Percentiles rank a stretch among this genome's conserved stretches.
Conservation (phyloP, 1,139 yeast species). For the Insectozyma bohioensis region DNA sequence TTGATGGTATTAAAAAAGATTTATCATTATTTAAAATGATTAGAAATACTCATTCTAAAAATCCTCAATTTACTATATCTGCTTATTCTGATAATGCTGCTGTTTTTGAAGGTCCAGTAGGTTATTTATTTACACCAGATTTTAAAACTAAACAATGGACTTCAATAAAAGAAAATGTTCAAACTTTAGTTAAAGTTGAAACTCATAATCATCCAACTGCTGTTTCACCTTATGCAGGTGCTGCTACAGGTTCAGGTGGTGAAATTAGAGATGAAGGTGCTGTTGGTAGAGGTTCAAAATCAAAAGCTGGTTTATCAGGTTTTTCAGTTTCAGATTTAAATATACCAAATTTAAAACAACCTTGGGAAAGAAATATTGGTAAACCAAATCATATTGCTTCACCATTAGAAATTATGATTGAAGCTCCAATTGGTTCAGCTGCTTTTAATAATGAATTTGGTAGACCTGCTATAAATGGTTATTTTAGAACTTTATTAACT, state of each 20-base stretch:
- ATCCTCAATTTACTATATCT: slow-evolving; percentile 81
- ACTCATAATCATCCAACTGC: slow-evolving; percentile 99
- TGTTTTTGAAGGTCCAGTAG: slow-evolving; percentile 84
- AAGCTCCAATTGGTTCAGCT: slow-evolving; percentile 97
- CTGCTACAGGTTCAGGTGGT: slow-evolving; percentile 99
- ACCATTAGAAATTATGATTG: slow-evolving; percentile 90
- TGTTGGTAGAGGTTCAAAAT: slow-evolving; percentile 95
- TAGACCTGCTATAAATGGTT: slow-evolving; percentile 95
- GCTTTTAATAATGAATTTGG: slow-evolving; percentile 99
- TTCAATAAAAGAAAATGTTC: slow-evolving; percentile 73
- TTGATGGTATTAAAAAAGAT: slow-evolving; percentile 77
- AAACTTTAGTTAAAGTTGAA: slow-evolving; percentile 92
- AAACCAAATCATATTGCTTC: slow-evolving; percentile 93
- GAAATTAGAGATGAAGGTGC: slow-evolving; percentile 99
- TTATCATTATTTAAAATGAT: slow-evolving; percentile 89
- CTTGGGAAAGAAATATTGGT: slow-evolving; percentile 91
- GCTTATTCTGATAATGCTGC: slow-evolving; percentile 99
- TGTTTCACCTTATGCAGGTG: slow-evolving; percentile 98
- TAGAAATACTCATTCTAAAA: slow-evolving; percentile 82
- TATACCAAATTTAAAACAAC: slow-evolving; percentile 83
- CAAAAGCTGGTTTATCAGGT: slow-evolving; percentile 96
- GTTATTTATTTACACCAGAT: slow-evolving; percentile 77
- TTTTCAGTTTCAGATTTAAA: slow-evolving; percentile 87
- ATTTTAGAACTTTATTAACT: slow-evolving; percentile 92
- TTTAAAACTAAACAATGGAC: slow-evolving; percentile 70